Conservation (phyloP, 116 monocot species). For the Posidonia oceanica region DNA sequence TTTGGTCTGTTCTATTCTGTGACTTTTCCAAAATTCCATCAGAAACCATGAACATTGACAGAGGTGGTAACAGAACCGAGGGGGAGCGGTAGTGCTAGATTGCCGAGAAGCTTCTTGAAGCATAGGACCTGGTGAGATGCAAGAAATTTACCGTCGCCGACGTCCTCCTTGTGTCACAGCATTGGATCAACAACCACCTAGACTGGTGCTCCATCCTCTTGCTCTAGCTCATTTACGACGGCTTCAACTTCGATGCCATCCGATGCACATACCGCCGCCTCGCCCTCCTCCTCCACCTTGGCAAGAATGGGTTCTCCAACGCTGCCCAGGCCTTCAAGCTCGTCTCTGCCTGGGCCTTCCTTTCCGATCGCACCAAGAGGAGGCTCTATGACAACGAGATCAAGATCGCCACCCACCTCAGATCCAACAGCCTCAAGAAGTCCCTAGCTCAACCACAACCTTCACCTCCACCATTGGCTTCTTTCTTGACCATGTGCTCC, state of each 20-base stretch:
- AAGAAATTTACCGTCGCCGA: constrained; percentile 13
- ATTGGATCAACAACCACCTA: constrained; percentile 20
- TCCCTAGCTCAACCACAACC: too few relatives aligned
- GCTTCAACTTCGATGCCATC: constrained; percentile 14
- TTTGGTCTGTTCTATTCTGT: too few relatives aligned
- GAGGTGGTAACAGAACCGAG: constrained; percentile 10
- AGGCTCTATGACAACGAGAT: too few relatives aligned
- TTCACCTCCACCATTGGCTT: too few relatives aligned
- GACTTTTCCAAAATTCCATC: too few relatives aligned
- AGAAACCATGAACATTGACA: background rate
- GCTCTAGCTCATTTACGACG: constrained; percentile 15
- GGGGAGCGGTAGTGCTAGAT: constrained; percentile 24
- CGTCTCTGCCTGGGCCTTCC: constrained; percentile 25
- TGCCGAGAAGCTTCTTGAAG: constrained; percentile 2
- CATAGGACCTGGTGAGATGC: too few relatives aligned
- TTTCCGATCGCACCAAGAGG: too few relatives aligned
- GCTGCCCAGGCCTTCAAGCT: constrained; percentile 38
- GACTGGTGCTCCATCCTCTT: constrained; percentile 53
- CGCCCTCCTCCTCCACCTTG: constrained; percentile 59
- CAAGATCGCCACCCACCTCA: too few relatives aligned
- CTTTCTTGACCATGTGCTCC: constrained; percentile 66
- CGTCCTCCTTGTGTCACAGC: constrained; percentile 46
- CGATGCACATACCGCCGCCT: constrained; percentile 47
- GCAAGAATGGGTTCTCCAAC: constrained; percentile 18
- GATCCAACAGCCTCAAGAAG: too few relatives aligned